These are phyloP conservation scores for Parsonsia alboflavescens DNA, from an alignment of 257 asterid genomes.

Conservation along the genomic window DNA sequence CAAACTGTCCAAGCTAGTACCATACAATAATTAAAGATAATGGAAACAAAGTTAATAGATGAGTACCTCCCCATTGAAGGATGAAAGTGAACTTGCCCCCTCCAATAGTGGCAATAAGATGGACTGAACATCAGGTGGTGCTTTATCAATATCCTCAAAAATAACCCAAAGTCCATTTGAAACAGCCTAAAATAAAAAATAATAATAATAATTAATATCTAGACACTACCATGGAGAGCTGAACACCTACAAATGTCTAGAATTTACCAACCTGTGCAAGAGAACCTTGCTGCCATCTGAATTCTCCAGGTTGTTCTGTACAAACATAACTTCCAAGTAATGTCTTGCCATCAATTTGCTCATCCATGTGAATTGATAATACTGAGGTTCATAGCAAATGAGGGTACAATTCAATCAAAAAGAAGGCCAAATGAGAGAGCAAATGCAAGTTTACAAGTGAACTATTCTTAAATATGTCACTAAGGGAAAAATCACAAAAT, in stretches of 20 bases:
- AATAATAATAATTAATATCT: constrained; percentile 4
- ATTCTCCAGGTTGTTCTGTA: constrained; percentile 92
- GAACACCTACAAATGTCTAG: constrained; percentile 7
- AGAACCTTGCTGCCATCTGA: constrained; percentile 98
- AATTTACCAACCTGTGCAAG: constrained; percentile 72
- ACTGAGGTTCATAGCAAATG: constrained; percentile 28
- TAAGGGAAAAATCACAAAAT: background rate
- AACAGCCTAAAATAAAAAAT: constrained; percentile 61
- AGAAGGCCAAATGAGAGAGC: background rate
- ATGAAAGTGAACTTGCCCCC: constrained; percentile 61
- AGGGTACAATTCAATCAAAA: background rate
- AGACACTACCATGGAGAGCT: constrained; percentile 21
- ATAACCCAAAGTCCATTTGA: constrained; percentile 85
- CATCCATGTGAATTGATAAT: constrained; percentile 89
- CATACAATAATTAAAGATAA: background rate
- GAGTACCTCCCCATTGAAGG: constrained; percentile 92
- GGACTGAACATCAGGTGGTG: constrained; percentile 76
- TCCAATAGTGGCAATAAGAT: constrained; percentile 80
- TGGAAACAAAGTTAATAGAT: constrained; percentile 12
- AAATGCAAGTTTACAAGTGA: background rate
- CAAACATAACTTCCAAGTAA: constrained; percentile 87
- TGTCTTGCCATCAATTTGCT: constrained; percentile 92
- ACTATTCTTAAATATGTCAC: background rate
- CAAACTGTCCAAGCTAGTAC: background rate
- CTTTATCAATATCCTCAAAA: constrained; percentile 90